Conservation (phyloP, 805 yeast genomes). For the Pichia nakasei region DNA sequence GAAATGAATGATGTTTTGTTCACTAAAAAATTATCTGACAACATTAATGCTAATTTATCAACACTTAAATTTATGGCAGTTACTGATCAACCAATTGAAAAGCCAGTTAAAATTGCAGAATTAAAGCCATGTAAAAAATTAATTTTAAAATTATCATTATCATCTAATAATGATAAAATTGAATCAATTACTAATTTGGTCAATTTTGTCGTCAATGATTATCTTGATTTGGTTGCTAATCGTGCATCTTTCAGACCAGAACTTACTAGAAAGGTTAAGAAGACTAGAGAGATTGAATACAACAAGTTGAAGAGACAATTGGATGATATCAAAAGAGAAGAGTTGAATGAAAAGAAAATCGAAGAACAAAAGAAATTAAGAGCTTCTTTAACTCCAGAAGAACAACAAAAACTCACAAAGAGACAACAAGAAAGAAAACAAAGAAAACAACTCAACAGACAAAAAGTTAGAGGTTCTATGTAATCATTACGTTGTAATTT, state of each 20-base stretch:
- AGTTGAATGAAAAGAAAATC: conserved; percentile 58
- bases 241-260: conserved; percentile 61
- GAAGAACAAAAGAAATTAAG: conserved; percentile 59
- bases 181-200: conserved; percentile 48
- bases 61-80: conserved; percentile 62
- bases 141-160: conserved; percentile 44
- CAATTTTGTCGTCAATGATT: conserved; percentile 44
- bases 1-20: conserved; percentile 67
- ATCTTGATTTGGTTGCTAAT: conserved; percentile 22
- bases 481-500: neutral
- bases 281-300: conserved; percentile 68
- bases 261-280: conserved; percentile 63
- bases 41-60: conserved; percentile 29
- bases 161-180: conserved; percentile 41
- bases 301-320: conserved; percentile 59
- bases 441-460: conserved; percentile 60
- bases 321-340: conserved; percentile 60
- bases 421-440: conserved; percentile 76
- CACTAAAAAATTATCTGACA: conserved; percentile 40
- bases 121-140: conserved; percentile 46
- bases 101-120: conserved; percentile 54
- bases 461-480: conserved; percentile 33
- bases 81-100: conserved; percentile 75
- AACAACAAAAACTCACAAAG: conserved; percentile 68
- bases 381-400: conserved; percentile 63